phyloP scores from a whole-genome alignment of 345 rosid genomes.

The Pseudoturritis turrita region DNA sequence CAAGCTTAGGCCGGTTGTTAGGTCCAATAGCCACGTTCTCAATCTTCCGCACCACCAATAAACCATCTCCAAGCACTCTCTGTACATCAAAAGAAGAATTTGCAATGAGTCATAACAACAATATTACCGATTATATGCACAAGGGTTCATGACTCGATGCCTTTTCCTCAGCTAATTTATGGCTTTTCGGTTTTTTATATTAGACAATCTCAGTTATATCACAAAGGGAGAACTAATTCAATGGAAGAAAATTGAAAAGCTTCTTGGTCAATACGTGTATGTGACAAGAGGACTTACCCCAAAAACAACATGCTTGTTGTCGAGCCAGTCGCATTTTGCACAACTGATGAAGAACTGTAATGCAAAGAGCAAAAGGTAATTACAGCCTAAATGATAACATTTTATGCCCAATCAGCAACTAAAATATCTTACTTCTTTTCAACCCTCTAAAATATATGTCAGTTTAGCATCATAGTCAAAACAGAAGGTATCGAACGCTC shows the following conservation, averaged over 20 bases:
- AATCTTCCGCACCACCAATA: conserved; percentile 76
- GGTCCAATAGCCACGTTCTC: conserved; percentile 97
- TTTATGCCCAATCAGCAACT: neutral
- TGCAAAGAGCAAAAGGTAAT: neutral
- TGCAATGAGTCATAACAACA: neutral
- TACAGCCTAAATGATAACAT: neutral
- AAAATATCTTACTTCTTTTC: neutral
- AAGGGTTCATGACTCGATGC: neutral
- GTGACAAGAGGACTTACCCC: conserved; percentile 62
- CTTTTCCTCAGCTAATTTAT: neutral
- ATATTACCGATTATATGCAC: neutral
- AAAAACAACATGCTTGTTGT: conserved; percentile 90
- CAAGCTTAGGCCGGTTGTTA: conserved; percentile 83
- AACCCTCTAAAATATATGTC: neutral
- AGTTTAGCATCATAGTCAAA: neutral
- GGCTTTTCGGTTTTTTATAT: neutral
- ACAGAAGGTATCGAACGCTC: neutral
- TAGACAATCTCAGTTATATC: neutral
- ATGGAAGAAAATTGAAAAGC: neutral
- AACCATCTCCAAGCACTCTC: conserved; percentile 95
- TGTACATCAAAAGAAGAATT: conserved; percentile 24
- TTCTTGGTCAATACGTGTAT: neutral
- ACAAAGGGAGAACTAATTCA: neutral
- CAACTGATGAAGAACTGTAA: conserved; percentile 94
- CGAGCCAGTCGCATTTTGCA: conserved; percentile 99